Evolutionary conservation across 768 basidiomycete species (phyloP), one percentile per base, ranked within the genome.

Genomic region (Trametes cingulata): DNA sequence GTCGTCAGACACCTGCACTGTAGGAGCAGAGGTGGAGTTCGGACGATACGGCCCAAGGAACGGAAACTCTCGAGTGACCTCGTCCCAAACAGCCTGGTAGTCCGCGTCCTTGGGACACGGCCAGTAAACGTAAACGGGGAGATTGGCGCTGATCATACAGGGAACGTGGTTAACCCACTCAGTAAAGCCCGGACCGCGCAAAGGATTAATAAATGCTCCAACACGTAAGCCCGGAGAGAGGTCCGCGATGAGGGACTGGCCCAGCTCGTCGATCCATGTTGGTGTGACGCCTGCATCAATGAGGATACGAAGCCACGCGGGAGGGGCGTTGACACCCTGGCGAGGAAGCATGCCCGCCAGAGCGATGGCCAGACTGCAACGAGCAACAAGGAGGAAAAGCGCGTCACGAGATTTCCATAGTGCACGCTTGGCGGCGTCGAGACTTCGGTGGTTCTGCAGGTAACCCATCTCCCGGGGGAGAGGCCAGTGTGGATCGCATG

Each of bases 291-390:
- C 37, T 12, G n/a, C 19, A 17, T 22, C 13, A 22, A 39, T 20
- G 19, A 52, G 37, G 14, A 40, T 12, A 6, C 14, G 36, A 6
- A 20, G 20, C 51, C 51, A 52, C 1, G 5, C 1, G 5, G 37
- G 51, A 37, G 51, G 36, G 6, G 14, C 7, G 9, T 6, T 33
- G 29, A 33, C 29, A 33, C 29, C 29, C 10, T 4, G 29, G 29
- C 10, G 29, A 33, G 40, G 39, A 17, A 42, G 20, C 14, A 42
- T 24, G 12, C 22, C 27, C 7, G 25, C 22, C 10, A 55, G 35
- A 15, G 53, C 53, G 14, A 55, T 55, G n/a, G 53, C 43, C 43
- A 55, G 2, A n/a, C 22, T 35, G 33, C 53, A 55, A 2, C 53
- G 53, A 17, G 53, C 42, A 15, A 27, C 29, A 19, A 55, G 53